Conservation (phyloP, 495 filamentous ascomycete species). For the Cercophora scortea region DNA sequence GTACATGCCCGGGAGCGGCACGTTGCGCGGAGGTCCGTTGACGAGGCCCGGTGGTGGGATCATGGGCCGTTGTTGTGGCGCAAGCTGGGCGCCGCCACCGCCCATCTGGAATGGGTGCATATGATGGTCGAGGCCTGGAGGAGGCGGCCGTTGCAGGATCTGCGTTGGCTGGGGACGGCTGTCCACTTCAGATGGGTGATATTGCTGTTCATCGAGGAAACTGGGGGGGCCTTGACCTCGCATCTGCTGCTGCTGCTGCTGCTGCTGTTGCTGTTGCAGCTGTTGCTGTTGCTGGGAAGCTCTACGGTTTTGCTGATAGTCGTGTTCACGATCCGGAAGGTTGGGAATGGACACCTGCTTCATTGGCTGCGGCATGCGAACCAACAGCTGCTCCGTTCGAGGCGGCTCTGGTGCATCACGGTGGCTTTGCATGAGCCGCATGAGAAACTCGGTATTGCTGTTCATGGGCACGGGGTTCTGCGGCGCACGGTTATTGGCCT, state of each 20-base stretch:
- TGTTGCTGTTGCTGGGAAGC: constrained; percentile 18
- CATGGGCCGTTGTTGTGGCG: constrained; percentile 36
- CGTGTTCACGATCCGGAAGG: constrained; percentile 33
- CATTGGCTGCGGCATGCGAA: constrained; percentile 21
- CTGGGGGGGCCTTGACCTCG: constrained; percentile 23
- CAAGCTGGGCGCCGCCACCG: constrained; percentile 22
- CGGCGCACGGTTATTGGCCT: constrained; percentile 21
- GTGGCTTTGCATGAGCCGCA: constrained; percentile 45
- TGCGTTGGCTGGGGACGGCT: constrained; percentile 39
- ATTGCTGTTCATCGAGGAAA: constrained; percentile 37
- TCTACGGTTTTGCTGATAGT: constrained; percentile 31
- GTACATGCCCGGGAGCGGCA: constrained; percentile 38
- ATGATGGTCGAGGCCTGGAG: constrained; percentile 42
- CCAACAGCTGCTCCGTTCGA: constrained; percentile 30
- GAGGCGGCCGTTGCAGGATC: constrained; percentile 48
- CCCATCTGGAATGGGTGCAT: constrained; percentile 39
- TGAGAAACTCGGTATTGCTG: constrained; percentile 47
- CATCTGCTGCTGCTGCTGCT: constrained; percentile 7
- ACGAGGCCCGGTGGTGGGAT: constrained; percentile 45
- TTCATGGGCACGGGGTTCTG: constrained; percentile 34
- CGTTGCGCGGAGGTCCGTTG: constrained; percentile 30
- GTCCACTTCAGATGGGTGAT: constrained; percentile 33
- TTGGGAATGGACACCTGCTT: constrained; percentile 20
- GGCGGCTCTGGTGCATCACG: constrained; percentile 34
- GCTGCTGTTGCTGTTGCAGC: constrained; percentile 20